A percentile compares a stretch with the other conserved stretches of the same genome.
phyloP scores from a whole-genome alignment of 768 basidiomycete genomes.

The Trametes cubensis region DNA sequence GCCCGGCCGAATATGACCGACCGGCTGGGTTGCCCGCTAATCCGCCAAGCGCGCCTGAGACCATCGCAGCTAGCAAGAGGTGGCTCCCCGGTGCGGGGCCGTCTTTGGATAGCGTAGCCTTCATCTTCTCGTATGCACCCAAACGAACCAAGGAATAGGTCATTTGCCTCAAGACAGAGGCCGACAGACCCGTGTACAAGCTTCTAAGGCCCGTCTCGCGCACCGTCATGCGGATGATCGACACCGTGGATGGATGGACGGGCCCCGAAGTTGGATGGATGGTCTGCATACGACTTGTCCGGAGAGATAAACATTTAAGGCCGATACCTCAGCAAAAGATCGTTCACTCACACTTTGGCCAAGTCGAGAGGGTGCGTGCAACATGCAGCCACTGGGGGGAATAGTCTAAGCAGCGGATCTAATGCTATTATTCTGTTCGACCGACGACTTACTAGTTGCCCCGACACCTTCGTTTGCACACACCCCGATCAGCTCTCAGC shows the following conservation, averaged over 20 bases:
- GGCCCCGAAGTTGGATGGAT: constrained; percentile 47
- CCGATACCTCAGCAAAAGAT: neutral
- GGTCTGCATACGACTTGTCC: constrained; percentile 79
- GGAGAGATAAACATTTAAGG: neutral
- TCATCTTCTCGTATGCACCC: constrained; percentile 81
- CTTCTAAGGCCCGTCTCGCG: constrained; percentile 69
- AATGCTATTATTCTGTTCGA: neutral
- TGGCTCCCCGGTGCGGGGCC: constrained; percentile 56
- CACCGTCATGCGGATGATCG: constrained; percentile 66
- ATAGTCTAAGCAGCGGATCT: neutral
- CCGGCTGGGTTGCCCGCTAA: constrained; percentile 85
- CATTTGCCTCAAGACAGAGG: constrained; percentile 87
- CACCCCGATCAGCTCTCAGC: neutral
- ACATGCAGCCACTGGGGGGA: constrained; percentile 67
- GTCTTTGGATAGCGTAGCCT: constrained; percentile 52
- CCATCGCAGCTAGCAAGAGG: constrained; percentile 63
- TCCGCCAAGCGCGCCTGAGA: constrained; percentile 82
- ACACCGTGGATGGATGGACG: constrained; percentile 64
- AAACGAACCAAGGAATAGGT: constrained; percentile 86
- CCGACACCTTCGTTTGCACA: constrained; percentile 34
- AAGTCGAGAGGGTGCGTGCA: constrained; percentile 85
- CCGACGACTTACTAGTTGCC: constrained; percentile 37
- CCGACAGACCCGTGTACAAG: constrained; percentile 80
- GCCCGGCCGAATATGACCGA: constrained; percentile 30
- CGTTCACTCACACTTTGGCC: constrained; percentile 71